Percentiles rank a stretch among this genome's conserved stretches.
These are phyloP conservation scores for Glycyrrhiza uralensis DNA, from an alignment of 306 rosid genomes.

Conservation along the genomic window DNA sequence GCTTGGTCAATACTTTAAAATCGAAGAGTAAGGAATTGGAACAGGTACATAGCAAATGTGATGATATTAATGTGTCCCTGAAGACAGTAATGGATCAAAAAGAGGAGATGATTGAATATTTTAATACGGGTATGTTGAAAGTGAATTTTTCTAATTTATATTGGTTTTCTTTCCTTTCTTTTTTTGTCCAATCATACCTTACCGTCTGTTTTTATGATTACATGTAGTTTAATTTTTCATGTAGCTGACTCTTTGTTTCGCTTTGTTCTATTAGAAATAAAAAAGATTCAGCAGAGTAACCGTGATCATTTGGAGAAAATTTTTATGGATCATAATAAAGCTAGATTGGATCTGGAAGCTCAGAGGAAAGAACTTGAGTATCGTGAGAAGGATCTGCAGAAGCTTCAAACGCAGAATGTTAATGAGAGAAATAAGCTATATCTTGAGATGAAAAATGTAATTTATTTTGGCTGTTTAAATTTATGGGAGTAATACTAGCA, in stretches of 20 bases:
- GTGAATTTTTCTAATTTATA: not conserved
- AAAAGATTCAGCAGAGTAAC: conserved; percentile 34
- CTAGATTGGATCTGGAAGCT: conserved; percentile 38
- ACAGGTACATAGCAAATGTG: conserved; percentile 38
- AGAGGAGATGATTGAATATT: conserved; percentile 40
- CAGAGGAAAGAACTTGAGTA: conserved; percentile 43
- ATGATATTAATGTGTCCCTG: conserved; percentile 35
- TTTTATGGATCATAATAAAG: conserved; percentile 42
- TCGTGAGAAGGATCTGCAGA: conserved; percentile 46
- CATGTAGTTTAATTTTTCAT: not conserved
- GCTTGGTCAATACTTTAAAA: conserved; percentile 47
- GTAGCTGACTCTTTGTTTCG: conserved; percentile 19
- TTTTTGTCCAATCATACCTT: not conserved
- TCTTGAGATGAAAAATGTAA: conserved; percentile 56
- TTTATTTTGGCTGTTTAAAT: not conserved
- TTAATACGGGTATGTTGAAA: conserved; percentile 45
- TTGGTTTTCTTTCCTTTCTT: not conserved
- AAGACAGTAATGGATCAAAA: conserved; percentile 39
- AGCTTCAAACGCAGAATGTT: conserved; percentile 45
- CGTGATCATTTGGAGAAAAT: conserved; percentile 32
- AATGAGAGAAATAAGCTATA: conserved; percentile 48
- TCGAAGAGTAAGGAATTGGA: conserved; percentile 40
- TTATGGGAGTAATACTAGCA: not conserved
- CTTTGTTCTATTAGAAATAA: conserved; percentile 42
- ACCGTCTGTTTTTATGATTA: too few relatives aligned